A percentile compares a stretch with the other conserved stretches of the same genome.
phyloP scores from a whole-genome alignment of 371 early-diverging fungal genomes.

The Mortierella sp. region DNA sequence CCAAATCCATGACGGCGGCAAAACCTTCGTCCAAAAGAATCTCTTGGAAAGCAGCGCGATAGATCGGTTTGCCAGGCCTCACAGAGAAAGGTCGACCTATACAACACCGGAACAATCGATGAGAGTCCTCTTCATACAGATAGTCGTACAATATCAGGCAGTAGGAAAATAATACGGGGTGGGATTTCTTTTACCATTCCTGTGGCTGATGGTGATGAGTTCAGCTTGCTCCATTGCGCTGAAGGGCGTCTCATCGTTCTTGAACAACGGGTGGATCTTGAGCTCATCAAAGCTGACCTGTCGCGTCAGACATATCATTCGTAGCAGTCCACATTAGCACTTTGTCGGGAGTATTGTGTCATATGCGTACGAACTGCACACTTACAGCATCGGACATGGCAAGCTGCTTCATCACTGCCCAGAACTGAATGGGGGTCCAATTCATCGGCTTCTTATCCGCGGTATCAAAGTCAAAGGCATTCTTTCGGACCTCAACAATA shows the following conservation, averaged over 20 bases:
- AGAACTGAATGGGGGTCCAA: slow-evolving; percentile 85
- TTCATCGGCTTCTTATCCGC: slow-evolving; percentile 56
- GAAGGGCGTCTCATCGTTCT: slow-evolving; percentile 80
- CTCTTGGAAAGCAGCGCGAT: slow-evolving; percentile 78
- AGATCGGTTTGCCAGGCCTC: slow-evolving; percentile 86
- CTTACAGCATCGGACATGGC: slow-evolving; percentile 66
- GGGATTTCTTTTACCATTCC: slow-evolving; percentile 71
- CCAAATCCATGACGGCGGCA: slow-evolving; percentile 83
- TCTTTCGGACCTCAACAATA: slow-evolving; percentile 87
- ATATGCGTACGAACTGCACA: too few species aligned
- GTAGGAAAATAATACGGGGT: too few species aligned
- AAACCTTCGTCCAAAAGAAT: slow-evolving; percentile 77
- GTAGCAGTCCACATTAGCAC: too few species aligned
- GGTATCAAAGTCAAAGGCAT: slow-evolving; percentile 79
- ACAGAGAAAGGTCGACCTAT: slow-evolving; percentile 82
- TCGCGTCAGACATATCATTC: neutral
- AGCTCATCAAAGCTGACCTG: slow-evolving; percentile 83
- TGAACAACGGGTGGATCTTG: slow-evolving; percentile 81
- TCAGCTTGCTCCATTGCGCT: slow-evolving; percentile 90
- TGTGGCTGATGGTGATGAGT: slow-evolving; percentile 77
- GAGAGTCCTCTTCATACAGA: too few species aligned
- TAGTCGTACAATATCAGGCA: too few species aligned
- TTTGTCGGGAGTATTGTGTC: too few species aligned
- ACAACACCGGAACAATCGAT: too few species aligned
- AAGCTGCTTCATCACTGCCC: slow-evolving; percentile 76